A percentile compares a stretch with the other conserved stretches of the same genome.
phyloP scores from a whole-genome alignment of 2,329 filamentous ascomycete genomes.

The Trichophyton schoenleinii region DNA sequence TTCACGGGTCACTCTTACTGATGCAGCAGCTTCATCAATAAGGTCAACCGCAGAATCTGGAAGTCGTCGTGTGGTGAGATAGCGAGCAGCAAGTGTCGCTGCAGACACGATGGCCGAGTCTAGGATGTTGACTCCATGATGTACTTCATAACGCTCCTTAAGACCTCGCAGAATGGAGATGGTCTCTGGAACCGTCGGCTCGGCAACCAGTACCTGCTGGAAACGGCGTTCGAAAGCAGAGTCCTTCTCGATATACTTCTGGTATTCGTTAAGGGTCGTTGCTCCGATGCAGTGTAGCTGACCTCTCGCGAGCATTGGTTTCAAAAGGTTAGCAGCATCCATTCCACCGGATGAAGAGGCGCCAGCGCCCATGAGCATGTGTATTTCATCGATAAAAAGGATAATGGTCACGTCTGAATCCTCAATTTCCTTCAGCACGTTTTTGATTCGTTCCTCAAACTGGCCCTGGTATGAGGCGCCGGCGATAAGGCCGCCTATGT shows the following conservation, averaged over 20 bases:
- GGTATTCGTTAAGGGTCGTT: constrained; percentile 86
- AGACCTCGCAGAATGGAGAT: constrained; percentile 96
- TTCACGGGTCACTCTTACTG: constrained; percentile 89
- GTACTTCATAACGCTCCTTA: constrained; percentile 95
- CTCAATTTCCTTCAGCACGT: constrained; percentile 90
- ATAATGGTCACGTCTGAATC: constrained; percentile 94
- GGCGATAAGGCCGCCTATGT: constrained; percentile 87
- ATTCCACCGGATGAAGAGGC: constrained; percentile 92
- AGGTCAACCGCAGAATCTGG: constrained; percentile 95
- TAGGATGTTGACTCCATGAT: constrained; percentile 93
- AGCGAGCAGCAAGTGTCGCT: constrained; percentile 82
- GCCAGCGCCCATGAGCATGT: constrained; percentile 94
- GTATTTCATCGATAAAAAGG: constrained; percentile 96
- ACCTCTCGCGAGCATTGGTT: constrained; percentile 93
- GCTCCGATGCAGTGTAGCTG: constrained; percentile 97
- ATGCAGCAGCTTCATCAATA: constrained; percentile 89
- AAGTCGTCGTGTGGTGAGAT: constrained; percentile 78
- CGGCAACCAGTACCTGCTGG: constrained; percentile 95
- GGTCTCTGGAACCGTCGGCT: constrained; percentile 76
- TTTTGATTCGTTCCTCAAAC: constrained; percentile 99
- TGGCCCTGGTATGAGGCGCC: constrained; percentile 98
- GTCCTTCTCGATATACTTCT: constrained; percentile 99
- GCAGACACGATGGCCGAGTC: constrained; percentile 86
- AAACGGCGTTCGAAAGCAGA: constrained; percentile 96
- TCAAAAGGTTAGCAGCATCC: constrained; percentile 94